Evolutionary conservation across 768 basidiomycete species (phyloP), one percentile per base, ranked within the genome.

Genomic region (Termitomyces sp.): DNA sequence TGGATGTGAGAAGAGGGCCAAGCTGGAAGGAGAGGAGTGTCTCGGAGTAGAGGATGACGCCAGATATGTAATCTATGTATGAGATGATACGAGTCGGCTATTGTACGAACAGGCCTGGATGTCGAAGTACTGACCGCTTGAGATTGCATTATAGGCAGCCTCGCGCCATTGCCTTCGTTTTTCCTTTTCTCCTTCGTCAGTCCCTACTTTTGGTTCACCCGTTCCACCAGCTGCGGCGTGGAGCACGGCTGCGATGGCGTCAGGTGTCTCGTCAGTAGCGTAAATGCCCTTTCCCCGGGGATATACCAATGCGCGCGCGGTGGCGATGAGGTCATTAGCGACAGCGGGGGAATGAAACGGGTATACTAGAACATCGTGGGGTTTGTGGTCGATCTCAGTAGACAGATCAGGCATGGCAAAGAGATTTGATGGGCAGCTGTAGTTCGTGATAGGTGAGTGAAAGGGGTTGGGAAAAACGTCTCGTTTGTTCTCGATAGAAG

Each of bases 201-300:
- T 62, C 55, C 62, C 67, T 23, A 57, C 53, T 52, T 68, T 66
- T 32, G 64, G 57, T 42, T 67, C 63, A 14, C 52, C 65, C 27
- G 58, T 60, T 11, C 61, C 65, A n/a, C 67, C 70, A 35, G 66
- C 64, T 2, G 73, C 74, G 49, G 71, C 68, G n/a, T 69, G 62
- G 8, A 81, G 64, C 25, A 74, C 68, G 2, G 67, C 70, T 34
- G 71, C 72, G 41, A 79, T 75, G 11, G 63, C 72, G 23, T 77
- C 71, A n/a, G 77, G 74, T 17, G 76, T 70, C 59, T 82, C 79
- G 58, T 82, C 80, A 9, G 80, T 81, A 11, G 80, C 80, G 52
- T 81, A 81, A 30, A 81, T 76, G 5, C 79, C 80, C 65, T 75
- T 79, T 32, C 79, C 79, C 17, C 72, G 72, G 27, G 77, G 75